A percentile compares a stretch with the other conserved stretches of the same genome.
Evolutionary conservation across 2,329 filamentous ascomycete species (phyloP).

Genomic region (Trichoderma afroharzianum): DNA sequence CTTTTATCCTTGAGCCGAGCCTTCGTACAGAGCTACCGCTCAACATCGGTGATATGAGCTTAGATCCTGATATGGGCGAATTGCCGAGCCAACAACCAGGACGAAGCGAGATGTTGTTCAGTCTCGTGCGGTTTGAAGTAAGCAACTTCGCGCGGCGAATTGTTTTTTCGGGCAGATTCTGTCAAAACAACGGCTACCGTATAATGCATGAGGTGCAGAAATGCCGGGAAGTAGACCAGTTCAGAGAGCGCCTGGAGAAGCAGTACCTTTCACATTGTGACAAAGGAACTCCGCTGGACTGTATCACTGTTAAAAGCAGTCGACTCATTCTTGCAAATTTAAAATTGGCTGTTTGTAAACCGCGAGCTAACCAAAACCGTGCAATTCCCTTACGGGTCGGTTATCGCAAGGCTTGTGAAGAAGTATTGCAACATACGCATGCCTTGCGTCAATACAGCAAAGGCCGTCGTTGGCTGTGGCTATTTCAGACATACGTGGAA

Average conservation of each 20-base stretch:
- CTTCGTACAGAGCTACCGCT: constrained; percentile 1
- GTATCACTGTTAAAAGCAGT: not conserved
- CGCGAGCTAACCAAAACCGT: constrained; percentile 49
- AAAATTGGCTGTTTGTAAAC: not conserved
- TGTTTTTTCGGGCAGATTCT: constrained; percentile 15
- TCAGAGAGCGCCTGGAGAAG: not conserved
- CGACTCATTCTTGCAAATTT: not conserved
- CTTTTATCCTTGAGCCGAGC: constrained; percentile 11
- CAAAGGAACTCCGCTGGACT: not conserved
- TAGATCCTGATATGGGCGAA: not conserved
- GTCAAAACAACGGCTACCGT: not conserved
- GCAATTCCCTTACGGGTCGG: not conserved
- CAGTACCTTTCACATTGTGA: constrained; percentile 2
- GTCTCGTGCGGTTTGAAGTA: constrained; percentile 19
- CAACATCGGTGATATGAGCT: constrained; percentile 1
- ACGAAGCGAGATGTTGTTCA: constrained; percentile 20
- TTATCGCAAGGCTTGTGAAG: constrained; percentile 3
- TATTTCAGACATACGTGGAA: constrained; percentile 61
- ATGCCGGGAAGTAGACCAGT: not conserved
- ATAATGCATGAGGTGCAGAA: not conserved
- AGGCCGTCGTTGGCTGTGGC: constrained; percentile 56
- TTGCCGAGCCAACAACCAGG: not conserved
- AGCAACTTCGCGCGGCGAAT: constrained; percentile 6
- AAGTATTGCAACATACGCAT: constrained; percentile 12
- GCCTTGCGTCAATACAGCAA: constrained; percentile 13